Evolutionary conservation across 192 early-diverging fungal genomes (phyloP), one percentile per base, ranked within the genome.

Genomic region (Dispira parvispora): DNA sequence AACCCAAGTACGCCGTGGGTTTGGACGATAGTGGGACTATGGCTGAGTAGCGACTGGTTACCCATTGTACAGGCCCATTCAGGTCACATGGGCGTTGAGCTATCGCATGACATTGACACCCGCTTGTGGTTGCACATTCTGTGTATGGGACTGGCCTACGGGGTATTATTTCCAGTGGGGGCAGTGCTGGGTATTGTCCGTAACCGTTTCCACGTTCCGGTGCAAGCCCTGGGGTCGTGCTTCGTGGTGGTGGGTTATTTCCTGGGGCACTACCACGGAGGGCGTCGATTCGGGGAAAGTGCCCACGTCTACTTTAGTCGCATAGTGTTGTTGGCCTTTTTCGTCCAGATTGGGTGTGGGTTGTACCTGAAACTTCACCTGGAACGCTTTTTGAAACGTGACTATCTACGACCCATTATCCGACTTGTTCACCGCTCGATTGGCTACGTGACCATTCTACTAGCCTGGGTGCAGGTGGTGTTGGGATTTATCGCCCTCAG

Each of bases 401-500:
- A 75, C 46, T 63, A 69, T 23, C 66, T 75, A 53, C 67, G 83
- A 21, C 76, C 76, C n/a, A 49, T 67, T 28, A 68, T 80, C 53
- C 71, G 71, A 43, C 57, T 73, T 26, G 55, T 67, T 8, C 83
- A 85, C 67, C 77, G 74, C 64, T 46, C 63, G n/a, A 64, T 82
- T 65, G 83, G 80, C 12, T 57, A 72, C 14, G 10, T 55, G 23
- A 72, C 80, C 57, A 67, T 81, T 0, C 63, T 85, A 16, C 65
- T 80, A n/a, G 79, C 82, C 3, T 85, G 83, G 61, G 73, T 75
- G 47, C 83, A 85, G 68, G 73, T 85, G 13, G 65, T 85, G 56
- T 71, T 83, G 54, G 83, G 83, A 50, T 82, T 81, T 9, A 78
- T 85, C 38, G 81, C 83, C 18, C 72, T 64, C 65, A 67, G 76